Evolutionary conservation across 305 asterid genomes (phyloP).

Genomic region (Euphrasia arctica): DNA sequence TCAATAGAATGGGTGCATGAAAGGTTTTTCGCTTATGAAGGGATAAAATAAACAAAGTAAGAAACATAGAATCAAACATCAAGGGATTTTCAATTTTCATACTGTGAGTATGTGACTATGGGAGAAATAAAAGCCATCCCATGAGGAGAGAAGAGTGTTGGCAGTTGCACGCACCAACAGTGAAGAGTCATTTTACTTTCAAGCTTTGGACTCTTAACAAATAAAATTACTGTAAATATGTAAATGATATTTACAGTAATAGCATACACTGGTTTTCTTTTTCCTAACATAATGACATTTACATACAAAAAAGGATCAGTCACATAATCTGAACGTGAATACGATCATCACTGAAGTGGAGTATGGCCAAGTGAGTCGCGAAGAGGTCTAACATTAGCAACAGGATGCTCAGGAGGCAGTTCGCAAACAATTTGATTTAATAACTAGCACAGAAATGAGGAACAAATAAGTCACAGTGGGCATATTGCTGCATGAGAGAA

Average conservation of each 20-base stretch:
- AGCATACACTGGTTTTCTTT: too few species aligned
- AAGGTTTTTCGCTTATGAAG: too few species aligned
- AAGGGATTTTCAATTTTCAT: too few species aligned
- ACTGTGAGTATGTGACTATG: too few species aligned
- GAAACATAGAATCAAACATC: too few species aligned
- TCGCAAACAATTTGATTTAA: constrained; percentile 94
- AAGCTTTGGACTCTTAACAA: not conserved
- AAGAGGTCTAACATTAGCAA: constrained; percentile 86
- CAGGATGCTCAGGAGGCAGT: constrained; percentile 99
- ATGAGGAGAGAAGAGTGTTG: too few species aligned
- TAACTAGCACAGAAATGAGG: constrained; percentile 42
- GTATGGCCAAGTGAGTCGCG: constrained; percentile 97
- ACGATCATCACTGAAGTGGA: constrained; percentile 72
- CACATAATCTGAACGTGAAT: not conserved
- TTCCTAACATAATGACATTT: too few species aligned
- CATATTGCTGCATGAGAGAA: not conserved
- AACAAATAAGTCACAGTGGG: constrained; percentile 1
- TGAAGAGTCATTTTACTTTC: not conserved
- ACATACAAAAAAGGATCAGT: not conserved
- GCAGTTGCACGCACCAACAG: not conserved
- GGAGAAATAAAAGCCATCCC: too few species aligned
- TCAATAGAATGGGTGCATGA: too few species aligned
- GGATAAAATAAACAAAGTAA: too few species aligned
- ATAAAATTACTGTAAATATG: too few species aligned
- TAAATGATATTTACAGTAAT: too few species aligned